Conservation (phyloP, 2,329 filamentous ascomycete genomes). For the Coleophoma eucalyptorum region DNA sequence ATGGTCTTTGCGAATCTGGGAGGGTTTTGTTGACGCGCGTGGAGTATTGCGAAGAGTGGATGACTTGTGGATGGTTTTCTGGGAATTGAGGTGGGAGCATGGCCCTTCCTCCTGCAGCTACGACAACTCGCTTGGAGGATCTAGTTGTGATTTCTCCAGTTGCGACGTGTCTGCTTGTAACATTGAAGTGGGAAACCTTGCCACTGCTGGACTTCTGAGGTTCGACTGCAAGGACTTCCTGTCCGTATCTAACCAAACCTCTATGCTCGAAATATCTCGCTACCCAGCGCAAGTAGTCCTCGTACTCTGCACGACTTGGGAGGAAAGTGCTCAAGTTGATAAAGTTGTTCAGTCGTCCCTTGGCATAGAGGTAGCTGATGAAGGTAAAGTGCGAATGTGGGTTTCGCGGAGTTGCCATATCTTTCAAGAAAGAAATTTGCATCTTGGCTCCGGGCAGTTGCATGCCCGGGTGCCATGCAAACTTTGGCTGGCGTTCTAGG, state of each 20-base stretch:
- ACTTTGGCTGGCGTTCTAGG: conserved; percentile 77
- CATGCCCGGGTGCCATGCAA: conserved; percentile 96
- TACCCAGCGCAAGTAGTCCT: conserved; percentile 95
- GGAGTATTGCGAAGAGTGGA: conserved; percentile 85
- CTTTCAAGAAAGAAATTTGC: conserved; percentile 98
- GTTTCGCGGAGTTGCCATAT: conserved; percentile 84
- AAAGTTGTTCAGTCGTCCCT: conserved; percentile 81
- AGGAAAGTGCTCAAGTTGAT: conserved; percentile 88
- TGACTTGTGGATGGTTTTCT: conserved; percentile 62
- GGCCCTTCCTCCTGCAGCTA: conserved; percentile 63
- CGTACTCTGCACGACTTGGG: conserved; percentile 82
- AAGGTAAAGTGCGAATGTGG: conserved; percentile 92
- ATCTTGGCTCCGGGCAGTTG: conserved; percentile 88
- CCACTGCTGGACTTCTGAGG: conserved; percentile 24
- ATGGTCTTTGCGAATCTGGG: conserved; percentile 42
- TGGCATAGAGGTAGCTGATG: conserved; percentile 84
- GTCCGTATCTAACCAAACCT: conserved; percentile 65
- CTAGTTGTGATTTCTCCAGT: conserved; percentile 34
- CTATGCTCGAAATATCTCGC: conserved; percentile 64
- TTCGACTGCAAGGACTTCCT: conserved; percentile 42
- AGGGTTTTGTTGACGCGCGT: conserved; percentile 52
- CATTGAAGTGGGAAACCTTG: conserved; percentile 32
- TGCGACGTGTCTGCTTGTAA: background rate
- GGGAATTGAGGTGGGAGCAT: conserved; percentile 65
- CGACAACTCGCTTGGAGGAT: conserved; percentile 40